phyloP scores from a whole-genome alignment of 1,139 yeast genomes.

The Yamadazyma diospyri region DNA sequence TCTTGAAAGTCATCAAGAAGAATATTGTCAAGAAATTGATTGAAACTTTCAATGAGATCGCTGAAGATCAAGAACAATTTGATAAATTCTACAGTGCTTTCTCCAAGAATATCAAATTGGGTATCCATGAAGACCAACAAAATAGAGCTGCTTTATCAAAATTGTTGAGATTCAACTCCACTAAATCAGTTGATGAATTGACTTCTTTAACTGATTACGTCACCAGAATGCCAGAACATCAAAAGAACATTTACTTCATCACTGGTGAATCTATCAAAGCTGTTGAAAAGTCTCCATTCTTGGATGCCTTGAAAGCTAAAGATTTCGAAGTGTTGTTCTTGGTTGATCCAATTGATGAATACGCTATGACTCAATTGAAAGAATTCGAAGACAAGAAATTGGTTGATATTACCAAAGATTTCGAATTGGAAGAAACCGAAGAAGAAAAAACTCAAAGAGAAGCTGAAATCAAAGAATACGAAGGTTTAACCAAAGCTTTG shows the following conservation, averaged over 20 bases:
- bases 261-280: conserved; percentile 99
- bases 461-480: conserved; percentile 87
- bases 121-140: conserved; percentile 98
- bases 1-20: conserved; percentile 98
- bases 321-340: conserved; percentile 96
- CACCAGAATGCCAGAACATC: conserved; percentile 99
- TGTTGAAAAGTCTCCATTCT: conserved; percentile 98
- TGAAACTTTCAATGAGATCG: conserved; percentile 98
- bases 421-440: conserved; percentile 97
- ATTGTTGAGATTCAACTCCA: conserved; percentile 94
- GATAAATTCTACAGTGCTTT: conserved; percentile 98
- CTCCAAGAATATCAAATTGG: conserved; percentile 97
- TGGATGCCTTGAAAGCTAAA: conserved; percentile 98
- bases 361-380: conserved; percentile 98
- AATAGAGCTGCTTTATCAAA: conserved; percentile 95
- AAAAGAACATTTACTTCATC: conserved; percentile 98
- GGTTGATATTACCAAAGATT: conserved; percentile 98
- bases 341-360: conserved; percentile 99
- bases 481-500: conserved; percentile 90
- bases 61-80: conserved; percentile 98
- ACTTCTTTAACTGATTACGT: conserved; percentile 96
- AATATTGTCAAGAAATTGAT: conserved; percentile 98
- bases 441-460: conserved; percentile 96
- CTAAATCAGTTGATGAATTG: conserved; percentile 90
- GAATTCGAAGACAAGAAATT: conserved; percentile 99